Conservation (phyloP, 2,329 filamentous ascomycete genomes). For the Plectosphaerella sp. region DNA sequence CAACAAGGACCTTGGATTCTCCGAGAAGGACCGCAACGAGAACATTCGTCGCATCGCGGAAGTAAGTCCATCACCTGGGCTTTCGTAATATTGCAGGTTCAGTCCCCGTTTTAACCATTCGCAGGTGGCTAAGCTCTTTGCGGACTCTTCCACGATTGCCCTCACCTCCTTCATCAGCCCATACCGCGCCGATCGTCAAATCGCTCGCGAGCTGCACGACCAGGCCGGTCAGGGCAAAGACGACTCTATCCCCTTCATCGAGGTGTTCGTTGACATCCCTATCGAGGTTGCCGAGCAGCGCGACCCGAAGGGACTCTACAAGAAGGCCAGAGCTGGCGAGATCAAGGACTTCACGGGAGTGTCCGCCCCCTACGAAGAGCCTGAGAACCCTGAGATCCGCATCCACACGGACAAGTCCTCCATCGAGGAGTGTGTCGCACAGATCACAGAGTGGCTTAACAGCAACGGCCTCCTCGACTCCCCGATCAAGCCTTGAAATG, state of each 20-base stretch:
- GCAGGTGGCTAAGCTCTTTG: constrained; percentile 90
- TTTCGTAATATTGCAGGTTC: not conserved
- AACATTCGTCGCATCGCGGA: constrained; percentile 97
- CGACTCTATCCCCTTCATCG: constrained; percentile 79
- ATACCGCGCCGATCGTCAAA: constrained; percentile 79
- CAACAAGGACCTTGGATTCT: constrained; percentile 96
- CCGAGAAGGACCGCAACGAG: constrained; percentile 88
- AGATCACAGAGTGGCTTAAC: constrained; percentile 78
- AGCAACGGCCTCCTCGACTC: constrained; percentile 55
- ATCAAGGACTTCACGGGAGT: constrained; percentile 98
- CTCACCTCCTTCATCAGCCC: constrained; percentile 97
- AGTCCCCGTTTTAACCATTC: not conserved
- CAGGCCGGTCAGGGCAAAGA: constrained; percentile 51
- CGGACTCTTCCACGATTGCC: constrained; percentile 80
- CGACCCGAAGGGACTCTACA: constrained; percentile 96
- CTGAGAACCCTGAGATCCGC: constrained; percentile 78
- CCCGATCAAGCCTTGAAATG: constrained; percentile 18
- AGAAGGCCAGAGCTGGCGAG: constrained; percentile 88
- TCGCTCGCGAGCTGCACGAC: constrained; percentile 76
- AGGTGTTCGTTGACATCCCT: constrained; percentile 89
- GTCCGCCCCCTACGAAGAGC: constrained; percentile 90
- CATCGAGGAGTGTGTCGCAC: constrained; percentile 82
- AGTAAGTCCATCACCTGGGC: constrained; percentile 28
- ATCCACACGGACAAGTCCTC: constrained; percentile 77
- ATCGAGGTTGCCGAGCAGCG: constrained; percentile 90